Evolutionary conservation across 352 stramenopile genomes (phyloP), one percentile per base, ranked within the genome.

Genomic region (Aphanomyces stellatus): DNA sequence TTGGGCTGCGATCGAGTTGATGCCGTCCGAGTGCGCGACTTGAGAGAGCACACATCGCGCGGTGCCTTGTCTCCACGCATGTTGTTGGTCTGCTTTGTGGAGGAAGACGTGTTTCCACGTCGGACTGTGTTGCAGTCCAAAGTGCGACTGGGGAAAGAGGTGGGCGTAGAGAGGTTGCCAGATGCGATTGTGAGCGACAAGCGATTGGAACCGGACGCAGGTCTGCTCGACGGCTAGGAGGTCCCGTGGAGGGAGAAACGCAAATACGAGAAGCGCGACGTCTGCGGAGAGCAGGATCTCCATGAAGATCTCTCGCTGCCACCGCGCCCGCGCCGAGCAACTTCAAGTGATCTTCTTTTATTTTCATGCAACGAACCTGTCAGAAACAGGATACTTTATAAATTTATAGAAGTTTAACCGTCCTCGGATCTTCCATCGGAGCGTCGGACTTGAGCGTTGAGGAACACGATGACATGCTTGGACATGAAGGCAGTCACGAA

Each of bases 51-150:
- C 19, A 8, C 35, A 49, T 3, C 25, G 35, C 4, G 33, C 33
- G 5, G 35, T 15, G 34, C 55, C 55, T 25, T 30, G 11, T 30
- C 13, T 49, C 60, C 60, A 67, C 27, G 22, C 60, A 30, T 19
- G 49, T 31, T 40, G 49, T 19, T 43, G 60, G n/a, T 31, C 34
- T 17, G 15, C 22, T 42, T 67, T 67, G 33, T 40, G 15, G 34
- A 67, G 6, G 25, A 43, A 67, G 15, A 67, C 60, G 8, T 67
- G 43, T 17, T 51, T 42, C 60, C 60, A 67, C 35, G 60, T 33
- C 25, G 24, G 41, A 33, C 49, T 4, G 31, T 33, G 22, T 46
- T n/a, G 49, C 30, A 33, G 46, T 19, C 22, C 19, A 42, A 67
- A 31, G 0, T 28, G n/a, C 10, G 60, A 67, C 31, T 15, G 19